These are phyloP conservation scores for Apophysomyces ossiformis DNA, from an alignment of 371 early-diverging fungal genomes.

Conservation along the genomic window DNA sequence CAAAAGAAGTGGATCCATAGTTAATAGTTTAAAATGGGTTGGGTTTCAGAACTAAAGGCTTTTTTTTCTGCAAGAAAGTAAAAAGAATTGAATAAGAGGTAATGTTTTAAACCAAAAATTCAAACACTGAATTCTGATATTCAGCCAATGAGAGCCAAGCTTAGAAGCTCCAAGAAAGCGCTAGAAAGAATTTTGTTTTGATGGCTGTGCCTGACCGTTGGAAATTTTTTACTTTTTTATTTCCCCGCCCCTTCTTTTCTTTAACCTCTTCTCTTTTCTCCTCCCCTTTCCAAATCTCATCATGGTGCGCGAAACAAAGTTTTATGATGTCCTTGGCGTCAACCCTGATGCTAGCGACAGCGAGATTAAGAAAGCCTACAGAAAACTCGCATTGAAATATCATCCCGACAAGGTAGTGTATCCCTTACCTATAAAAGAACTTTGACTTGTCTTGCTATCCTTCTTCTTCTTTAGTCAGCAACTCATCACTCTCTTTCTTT, in stretches of 20 bases:
- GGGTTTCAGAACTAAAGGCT: no score
- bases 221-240: slow-evolving; percentile 13
- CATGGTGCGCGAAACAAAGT: slow-evolving; percentile 87
- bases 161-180: not conserved
- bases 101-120: not conserved
- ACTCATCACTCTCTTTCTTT: not conserved
- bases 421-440: slow-evolving; percentile 11
- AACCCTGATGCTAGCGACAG: slow-evolving; percentile 77
- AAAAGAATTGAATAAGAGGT: not conserved
- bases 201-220: slow-evolving; percentile 14
- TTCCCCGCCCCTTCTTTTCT: slow-evolving; percentile 4
- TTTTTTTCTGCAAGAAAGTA: not conserved
- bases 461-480: slow-evolving; percentile 5
- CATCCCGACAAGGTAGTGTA: slow-evolving; percentile 91
- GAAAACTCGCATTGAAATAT: slow-evolving; percentile 90
- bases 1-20: no score
- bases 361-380: slow-evolving; percentile 92
- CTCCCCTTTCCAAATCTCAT: not conserved
- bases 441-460: no score
- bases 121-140: no score
- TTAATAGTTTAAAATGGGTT: no score
- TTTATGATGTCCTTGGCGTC: slow-evolving; percentile 93
- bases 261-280: not conserved
- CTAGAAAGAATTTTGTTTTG: slow-evolving; percentile 13
- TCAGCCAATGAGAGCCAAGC: not conserved